Conservation (phyloP, 129 eudicot genomes). For the Flaveria ramosissima region DNA sequence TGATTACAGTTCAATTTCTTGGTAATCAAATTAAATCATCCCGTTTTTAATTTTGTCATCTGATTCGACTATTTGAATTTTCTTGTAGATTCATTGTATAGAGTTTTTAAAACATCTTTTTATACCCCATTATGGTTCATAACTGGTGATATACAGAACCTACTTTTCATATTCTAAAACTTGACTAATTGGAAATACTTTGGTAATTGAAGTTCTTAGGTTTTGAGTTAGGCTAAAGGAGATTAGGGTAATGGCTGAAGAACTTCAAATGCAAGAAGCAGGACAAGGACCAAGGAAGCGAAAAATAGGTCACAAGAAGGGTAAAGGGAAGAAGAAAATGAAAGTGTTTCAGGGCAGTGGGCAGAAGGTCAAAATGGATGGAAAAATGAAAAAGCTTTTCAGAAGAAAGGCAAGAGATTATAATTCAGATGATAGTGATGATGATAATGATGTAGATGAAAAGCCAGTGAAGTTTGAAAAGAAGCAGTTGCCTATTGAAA, state of each 20-base stretch:
- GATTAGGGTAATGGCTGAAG: constrained; percentile 34
- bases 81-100: too few relatives aligned
- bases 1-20: too few relatives aligned
- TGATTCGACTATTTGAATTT: background rate
- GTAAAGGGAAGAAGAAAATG: constrained; percentile 50
- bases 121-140: too few relatives aligned
- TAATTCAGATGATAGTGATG: constrained; percentile 67
- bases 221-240: background rate
- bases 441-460: constrained; percentile 38
- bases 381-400: constrained; percentile 52
- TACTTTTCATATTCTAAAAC: background rate
- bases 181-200: background rate
- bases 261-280: constrained; percentile 34
- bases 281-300: constrained; percentile 37
- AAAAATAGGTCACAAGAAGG: constrained; percentile 46
- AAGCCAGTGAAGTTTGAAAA: constrained; percentile 30
- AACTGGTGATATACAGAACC: background rate
- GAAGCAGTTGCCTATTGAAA: constrained; percentile 23
- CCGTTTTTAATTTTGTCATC: background rate
- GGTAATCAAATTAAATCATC: too few relatives aligned
- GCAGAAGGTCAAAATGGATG: constrained; percentile 49
- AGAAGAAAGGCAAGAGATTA: constrained; percentile 77
- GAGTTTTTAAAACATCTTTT: too few relatives aligned
- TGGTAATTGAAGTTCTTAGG: background rate
- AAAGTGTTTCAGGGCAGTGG: constrained; percentile 48